Evolutionary conservation across 1,284 basidiomycete genomes (phyloP), one percentile per base, ranked within the genome.

Genomic region (Moesziomyces parantarcticus): DNA sequence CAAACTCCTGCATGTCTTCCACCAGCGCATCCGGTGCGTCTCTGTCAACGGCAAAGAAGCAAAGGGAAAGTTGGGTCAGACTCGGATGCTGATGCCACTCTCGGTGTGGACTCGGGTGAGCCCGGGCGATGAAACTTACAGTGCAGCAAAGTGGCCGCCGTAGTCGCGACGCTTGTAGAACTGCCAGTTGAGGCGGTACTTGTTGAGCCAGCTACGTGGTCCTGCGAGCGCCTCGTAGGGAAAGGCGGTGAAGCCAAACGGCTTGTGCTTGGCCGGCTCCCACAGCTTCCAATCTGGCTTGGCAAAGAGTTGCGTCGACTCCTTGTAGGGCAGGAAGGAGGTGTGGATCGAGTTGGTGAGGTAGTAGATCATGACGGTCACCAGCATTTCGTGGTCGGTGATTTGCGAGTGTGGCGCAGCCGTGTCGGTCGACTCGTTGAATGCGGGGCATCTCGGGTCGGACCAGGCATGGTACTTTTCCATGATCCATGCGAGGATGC

Each of bases 81-180:
- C 11, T 32, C 11, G 4, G 29, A 32, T 32, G 3, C 29, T 32
- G 10, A 13, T 32, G 10, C 13, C 7, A 13, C 13, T 11, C 29
- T 32, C 11, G 29, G 13, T 32, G 29, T 11, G 1, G 29, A 32
- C 2, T 32, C 29, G 16, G 36, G 36, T 4, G 3, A 39, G 16
- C 16, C 18, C 14, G 36, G 16, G 16, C n/a, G 36, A 18, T 1
- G 36, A 16, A 0, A 75, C 75, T 76, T 49, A 77, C 72, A 77
- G 48, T 2, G 72, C 77, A 40, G 77, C 77, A 61, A 79, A 79
- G 55, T 79, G 77, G 32, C 77, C 77, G 20, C 77, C 77, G 36
- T 51, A 64, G 6, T 78, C 72, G 48, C 77, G 76, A 55, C 63
- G 46, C 48, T 61, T 68, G 60, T 64, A 65, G 22, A 39, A 70